Evolutionary conservation across 495 filamentous ascomycete species (phyloP).

Genomic region (Daldinia loculata): DNA sequence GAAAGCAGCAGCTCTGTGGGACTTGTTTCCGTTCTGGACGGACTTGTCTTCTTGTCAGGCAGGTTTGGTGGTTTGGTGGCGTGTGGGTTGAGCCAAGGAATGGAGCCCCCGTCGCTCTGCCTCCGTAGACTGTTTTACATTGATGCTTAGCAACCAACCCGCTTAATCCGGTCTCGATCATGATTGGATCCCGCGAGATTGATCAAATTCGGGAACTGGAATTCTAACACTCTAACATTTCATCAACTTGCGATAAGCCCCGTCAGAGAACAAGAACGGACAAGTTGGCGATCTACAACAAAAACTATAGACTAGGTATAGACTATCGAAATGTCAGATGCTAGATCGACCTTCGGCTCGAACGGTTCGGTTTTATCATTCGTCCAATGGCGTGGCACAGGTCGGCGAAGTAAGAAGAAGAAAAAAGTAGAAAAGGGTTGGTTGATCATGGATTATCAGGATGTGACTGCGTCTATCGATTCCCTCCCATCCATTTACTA

Average conservation of each 20-base stretch:
- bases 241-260: constrained; percentile 6
- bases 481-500: constrained; percentile 14
- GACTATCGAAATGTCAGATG: constrained; percentile 47
- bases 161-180: constrained; percentile 11
- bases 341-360: constrained; percentile 39
- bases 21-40: constrained; percentile 33
- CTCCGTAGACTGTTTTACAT: constrained; percentile 47
- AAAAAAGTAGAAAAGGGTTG: constrained; percentile 6
- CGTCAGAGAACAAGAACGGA: background rate
- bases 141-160: constrained; percentile 42
- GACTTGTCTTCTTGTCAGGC: constrained; percentile 12
- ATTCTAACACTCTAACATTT: constrained; percentile 16
- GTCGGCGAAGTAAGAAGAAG: constrained; percentile 31
- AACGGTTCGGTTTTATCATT: constrained; percentile 37
- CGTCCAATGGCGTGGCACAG: constrained; percentile 42
- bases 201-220: constrained; percentile 29
- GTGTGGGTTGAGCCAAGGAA: constrained; percentile 35
- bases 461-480: constrained; percentile 28
- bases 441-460: constrained; percentile 8
- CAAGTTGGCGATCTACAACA: constrained; percentile 28
- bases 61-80: constrained; percentile 15
- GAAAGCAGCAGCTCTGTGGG: constrained; percentile 38
- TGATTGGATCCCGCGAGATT: constrained; percentile 28
- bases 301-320: too few relatives aligned
- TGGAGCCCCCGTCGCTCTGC: constrained; percentile 39